phyloP scores from a whole-genome alignment of 192 early-diverging fungal genomes.

The Oehlia diaphana region DNA sequence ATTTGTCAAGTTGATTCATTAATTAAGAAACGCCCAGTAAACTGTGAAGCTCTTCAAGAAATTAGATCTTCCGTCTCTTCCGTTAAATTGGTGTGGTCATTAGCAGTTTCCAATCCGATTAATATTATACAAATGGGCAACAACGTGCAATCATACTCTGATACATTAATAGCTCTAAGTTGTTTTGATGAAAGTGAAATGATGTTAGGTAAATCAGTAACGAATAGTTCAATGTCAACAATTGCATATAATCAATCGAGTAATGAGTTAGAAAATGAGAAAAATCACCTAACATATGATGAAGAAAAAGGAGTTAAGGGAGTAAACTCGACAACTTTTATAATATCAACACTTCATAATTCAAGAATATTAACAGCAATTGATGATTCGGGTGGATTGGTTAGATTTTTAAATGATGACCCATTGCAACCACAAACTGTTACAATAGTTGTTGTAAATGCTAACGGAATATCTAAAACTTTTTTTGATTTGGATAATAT shows the following conservation, averaged over 20 bases:
- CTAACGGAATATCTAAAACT: not conserved
- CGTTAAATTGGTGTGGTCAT: not conserved
- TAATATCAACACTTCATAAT: not conserved
- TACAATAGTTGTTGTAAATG: not conserved
- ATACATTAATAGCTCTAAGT: not conserved
- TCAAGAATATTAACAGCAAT: not conserved
- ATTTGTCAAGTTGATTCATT: not conserved
- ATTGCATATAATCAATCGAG: not conserved
- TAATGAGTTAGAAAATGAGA: not conserved
- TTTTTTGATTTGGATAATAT: not conserved
- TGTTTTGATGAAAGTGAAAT: constrained; percentile 5
- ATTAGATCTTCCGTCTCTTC: not conserved
- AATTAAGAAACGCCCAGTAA: not conserved
- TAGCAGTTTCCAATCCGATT: constrained; percentile 9
- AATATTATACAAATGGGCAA: not conserved
- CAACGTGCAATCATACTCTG: not conserved
- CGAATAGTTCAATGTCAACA: not conserved
- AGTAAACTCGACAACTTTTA: not conserved
- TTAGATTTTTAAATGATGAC: constrained; percentile 7
- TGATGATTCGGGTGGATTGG: not conserved
- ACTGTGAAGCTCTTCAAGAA: not conserved
- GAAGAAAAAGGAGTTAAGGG: not conserved
- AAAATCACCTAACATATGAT: not conserved
- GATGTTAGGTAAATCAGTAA: not conserved
- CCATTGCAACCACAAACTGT: not conserved